Evolutionary conservation across 768 basidiomycete species (phyloP).

Genomic region (Trametes cubensis): DNA sequence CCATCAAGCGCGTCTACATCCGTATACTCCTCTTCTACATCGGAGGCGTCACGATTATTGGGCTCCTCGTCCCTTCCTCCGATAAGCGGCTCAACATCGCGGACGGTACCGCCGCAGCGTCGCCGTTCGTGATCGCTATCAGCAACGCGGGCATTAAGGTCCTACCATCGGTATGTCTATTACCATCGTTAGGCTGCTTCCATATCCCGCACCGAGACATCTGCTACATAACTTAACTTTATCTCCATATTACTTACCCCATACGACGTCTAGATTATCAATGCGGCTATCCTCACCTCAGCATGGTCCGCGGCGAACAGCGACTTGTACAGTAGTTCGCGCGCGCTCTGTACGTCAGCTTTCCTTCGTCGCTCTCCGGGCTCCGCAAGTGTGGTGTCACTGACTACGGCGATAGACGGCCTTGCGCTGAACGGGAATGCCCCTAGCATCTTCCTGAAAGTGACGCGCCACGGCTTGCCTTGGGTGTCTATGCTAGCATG

Average conservation of each 20-base stretch:
- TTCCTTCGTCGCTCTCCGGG: neutral
- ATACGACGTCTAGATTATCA: slow-evolving; percentile 30
- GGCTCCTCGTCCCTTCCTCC: slow-evolving; percentile 52
- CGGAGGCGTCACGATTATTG: slow-evolving; percentile 46
- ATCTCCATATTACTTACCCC: neutral
- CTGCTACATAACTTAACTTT: too few species aligned
- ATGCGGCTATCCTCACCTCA: slow-evolving; percentile 33
- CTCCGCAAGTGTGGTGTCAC: slow-evolving; percentile 14
- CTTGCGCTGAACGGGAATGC: slow-evolving; percentile 56
- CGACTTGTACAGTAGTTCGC: slow-evolving; percentile 43
- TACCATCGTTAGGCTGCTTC: neutral
- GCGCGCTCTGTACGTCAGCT: slow-evolving; percentile 39
- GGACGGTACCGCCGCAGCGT: slow-evolving; percentile 44
- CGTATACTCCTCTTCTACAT: slow-evolving; percentile 54
- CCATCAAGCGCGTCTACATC: slow-evolving; percentile 50
- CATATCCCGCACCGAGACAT: too few species aligned
- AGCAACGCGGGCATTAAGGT: slow-evolving; percentile 58
- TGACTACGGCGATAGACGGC: slow-evolving; percentile 44
- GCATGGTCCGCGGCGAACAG: slow-evolving; percentile 48
- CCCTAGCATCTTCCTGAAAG: slow-evolving; percentile 52
- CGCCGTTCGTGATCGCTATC: slow-evolving; percentile 63
- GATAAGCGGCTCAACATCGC: slow-evolving; percentile 43
- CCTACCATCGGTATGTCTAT: slow-evolving; percentile 48
- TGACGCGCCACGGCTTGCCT: slow-evolving; percentile 44
- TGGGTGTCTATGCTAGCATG: slow-evolving; percentile 41